Evolutionary conservation across 305 asterid genomes (phyloP), one percentile per base, ranked within the genome.

Genomic region (Nicotiana rustica): DNA sequence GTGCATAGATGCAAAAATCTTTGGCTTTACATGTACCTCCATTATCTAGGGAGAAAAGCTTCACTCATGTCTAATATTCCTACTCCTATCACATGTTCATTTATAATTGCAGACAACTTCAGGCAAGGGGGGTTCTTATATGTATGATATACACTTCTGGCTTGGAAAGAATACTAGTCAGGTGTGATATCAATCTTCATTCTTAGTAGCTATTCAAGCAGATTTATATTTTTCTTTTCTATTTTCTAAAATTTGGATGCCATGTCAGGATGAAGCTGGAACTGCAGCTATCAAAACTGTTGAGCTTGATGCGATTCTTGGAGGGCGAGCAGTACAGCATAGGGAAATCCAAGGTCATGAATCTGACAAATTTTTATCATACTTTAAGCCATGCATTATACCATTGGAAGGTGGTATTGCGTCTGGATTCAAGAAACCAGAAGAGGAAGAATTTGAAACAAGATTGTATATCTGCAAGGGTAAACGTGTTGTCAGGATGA

Each of bases 121-220:
- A 80, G 96, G 99, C 33, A 95, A 86, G 87, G 99, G 98, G 79
- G 99, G 99, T 61, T 88, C 97, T 83, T 94, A 91, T 92, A 90
- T 91, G 55, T 94, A 86, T 84, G 97, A 93, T 90, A 91, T 94
- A 88, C 99, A 96, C 86, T 96, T 94, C 89, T 96, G 99, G 99
- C 92, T 96, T 70, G 99, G 99, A 82, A 96, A 96, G 88, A 97
- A 96, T 87, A 96, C 98, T 85, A 96, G 98, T 86, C 99, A 93
- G 99, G 99, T 94, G 77, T 10, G 83, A 77, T 83, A 79, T 25
- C 79, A 18, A 78, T 84, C 57, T 75, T 67, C 66, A 64, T 70
- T 81, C 65, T 70, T 56, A 67, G 47, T 36, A 67, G 47, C 78
- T 5, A 59, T 70, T 4, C 21, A n/a, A 80, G 13, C 78, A 66